Percentiles rank a stretch among this genome's conserved stretches.
These are phyloP conservation scores for Coix lacrymajobi DNA, from an alignment of 176 grass and related monocot genomes.

Conservation along the genomic window DNA sequence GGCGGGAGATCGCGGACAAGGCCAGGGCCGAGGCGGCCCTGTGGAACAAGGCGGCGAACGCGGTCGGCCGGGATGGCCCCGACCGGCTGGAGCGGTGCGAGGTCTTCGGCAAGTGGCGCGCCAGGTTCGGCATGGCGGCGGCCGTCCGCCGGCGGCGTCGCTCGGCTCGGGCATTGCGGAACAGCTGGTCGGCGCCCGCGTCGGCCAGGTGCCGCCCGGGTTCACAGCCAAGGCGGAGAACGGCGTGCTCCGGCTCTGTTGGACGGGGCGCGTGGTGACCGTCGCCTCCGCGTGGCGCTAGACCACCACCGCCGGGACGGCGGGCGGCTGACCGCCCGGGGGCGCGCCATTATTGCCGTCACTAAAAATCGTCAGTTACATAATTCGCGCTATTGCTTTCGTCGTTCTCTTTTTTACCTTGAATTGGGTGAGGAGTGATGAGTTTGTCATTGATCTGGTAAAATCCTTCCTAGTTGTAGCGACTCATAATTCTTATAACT, in stretches of 20 bases:
- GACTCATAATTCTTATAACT: slow-evolving; percentile 46
- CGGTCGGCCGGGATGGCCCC: slow-evolving; percentile 59
- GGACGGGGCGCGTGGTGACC: slow-evolving; percentile 69
- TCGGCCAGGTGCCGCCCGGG: not conserved
- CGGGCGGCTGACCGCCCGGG: not conserved
- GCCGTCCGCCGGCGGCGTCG: slow-evolving; percentile 45
- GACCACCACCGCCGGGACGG: not conserved
- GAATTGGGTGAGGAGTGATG: slow-evolving; percentile 42
- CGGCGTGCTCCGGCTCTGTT: slow-evolving; percentile 60
- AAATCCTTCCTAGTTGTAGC: slow-evolving; percentile 43
- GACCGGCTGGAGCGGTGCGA: slow-evolving; percentile 85
- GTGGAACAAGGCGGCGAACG: slow-evolving; percentile 53
- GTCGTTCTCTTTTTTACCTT: not conserved
- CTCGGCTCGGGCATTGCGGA: slow-evolving; percentile 38
- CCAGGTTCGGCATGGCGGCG: slow-evolving; percentile 85
- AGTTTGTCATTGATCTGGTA: slow-evolving; percentile 41
- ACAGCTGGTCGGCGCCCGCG: slow-evolving; percentile 38
- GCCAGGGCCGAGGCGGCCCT: slow-evolving; percentile 56
- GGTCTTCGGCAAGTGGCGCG: slow-evolving; percentile 82
- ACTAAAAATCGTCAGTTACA: slow-evolving; percentile 34
- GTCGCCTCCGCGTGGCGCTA: slow-evolving; percentile 82
- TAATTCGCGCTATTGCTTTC: slow-evolving; percentile 25
- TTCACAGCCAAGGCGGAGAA: slow-evolving; percentile 55
- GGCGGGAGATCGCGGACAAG: slow-evolving; percentile 28
- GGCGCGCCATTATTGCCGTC: slow-evolving; percentile 16